Percentiles rank a stretch among this genome's conserved stretches.
Conservation (phyloP, 148 eudicot species). For the Nyssa sinensis region DNA sequence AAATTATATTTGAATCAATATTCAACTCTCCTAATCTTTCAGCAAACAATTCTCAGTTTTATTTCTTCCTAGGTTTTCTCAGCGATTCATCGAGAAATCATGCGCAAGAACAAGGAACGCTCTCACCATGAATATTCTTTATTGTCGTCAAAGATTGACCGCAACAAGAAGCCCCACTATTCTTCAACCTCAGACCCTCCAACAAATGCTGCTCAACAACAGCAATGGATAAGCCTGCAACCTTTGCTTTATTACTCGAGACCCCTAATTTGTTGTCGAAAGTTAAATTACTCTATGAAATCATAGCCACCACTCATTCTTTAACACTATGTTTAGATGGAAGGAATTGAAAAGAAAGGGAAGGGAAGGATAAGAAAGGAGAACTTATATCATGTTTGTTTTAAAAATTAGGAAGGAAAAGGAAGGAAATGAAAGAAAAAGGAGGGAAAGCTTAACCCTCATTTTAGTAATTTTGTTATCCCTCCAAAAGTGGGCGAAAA, state of each 20-base stretch:
- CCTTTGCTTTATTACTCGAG: conserved; percentile 42
- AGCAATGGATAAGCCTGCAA: conserved; percentile 35
- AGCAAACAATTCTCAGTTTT: too few relatives aligned
- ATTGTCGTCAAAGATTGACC: conserved; percentile 19
- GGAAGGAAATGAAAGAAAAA: too few relatives aligned
- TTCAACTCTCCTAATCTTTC: too few relatives aligned
- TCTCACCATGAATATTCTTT: conserved; percentile 27
- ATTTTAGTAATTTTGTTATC: too few relatives aligned
- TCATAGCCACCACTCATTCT: conserved; percentile 45
- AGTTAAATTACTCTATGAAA: conserved; percentile 59
- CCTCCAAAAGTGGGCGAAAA: too few relatives aligned
- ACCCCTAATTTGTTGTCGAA: conserved; percentile 46
- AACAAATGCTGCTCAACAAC: not conserved
- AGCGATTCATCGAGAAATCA: not conserved
- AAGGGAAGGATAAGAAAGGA: too few relatives aligned
- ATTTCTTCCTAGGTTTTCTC: not conserved
- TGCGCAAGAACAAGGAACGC: conserved; percentile 30
- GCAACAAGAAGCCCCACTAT: conserved; percentile 25
- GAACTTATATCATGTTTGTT: too few relatives aligned
- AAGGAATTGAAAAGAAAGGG: too few relatives aligned
- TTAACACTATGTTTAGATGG: too few relatives aligned
- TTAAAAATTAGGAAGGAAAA: too few relatives aligned
- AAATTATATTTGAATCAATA: too few relatives aligned
- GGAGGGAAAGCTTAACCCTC: too few relatives aligned
- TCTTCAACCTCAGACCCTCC: conserved; percentile 17